A percentile compares a stretch with the other conserved stretches of the same genome.
These are phyloP conservation scores for Ganoderma multipileum DNA, from an alignment of 1,284 basidiomycete species.

Conservation along the genomic window DNA sequence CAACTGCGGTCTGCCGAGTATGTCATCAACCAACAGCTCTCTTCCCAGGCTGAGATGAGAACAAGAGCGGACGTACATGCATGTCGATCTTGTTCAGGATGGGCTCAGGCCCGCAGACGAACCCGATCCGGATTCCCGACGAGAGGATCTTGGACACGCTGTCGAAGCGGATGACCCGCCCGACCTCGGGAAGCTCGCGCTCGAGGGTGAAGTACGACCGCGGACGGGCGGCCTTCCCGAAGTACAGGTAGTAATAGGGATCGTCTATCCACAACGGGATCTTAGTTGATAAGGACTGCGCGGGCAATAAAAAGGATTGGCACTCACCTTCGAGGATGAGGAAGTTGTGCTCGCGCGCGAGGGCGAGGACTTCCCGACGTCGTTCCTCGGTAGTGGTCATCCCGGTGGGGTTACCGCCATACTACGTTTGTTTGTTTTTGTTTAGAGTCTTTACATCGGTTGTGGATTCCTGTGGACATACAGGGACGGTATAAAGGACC, in stretches of 20 bases:
- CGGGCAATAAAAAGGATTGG: no score
- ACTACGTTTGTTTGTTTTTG: conserved; percentile 47
- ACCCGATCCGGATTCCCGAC: conserved; percentile 84
- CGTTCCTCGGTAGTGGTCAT: conserved; percentile 78
- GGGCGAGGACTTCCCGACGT: conserved; percentile 78
- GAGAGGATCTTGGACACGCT: conserved; percentile 90
- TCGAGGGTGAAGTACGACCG: conserved; percentile 87
- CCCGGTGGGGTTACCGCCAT: conserved; percentile 87
- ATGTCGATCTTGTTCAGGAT: conserved; percentile 81
- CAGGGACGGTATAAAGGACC: conserved; percentile 84
- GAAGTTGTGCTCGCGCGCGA: conserved; percentile 81
- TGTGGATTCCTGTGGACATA: conserved; percentile 42
- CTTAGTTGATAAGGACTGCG: not conserved
- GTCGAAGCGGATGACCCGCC: conserved; percentile 86
- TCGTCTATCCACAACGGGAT: conserved; percentile 58
- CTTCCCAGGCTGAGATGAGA: conserved; percentile 3
- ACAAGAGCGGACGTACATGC: conserved; percentile 54
- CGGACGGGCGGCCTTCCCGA: conserved; percentile 64
- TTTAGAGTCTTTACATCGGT: conserved; percentile 51
- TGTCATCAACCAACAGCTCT: no score
- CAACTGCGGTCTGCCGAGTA: conserved; percentile 71
- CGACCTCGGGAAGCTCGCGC: conserved; percentile 60
- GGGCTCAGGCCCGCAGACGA: conserved; percentile 79
- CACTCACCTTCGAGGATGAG: conserved; percentile 82
- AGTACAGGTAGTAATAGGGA: conserved; percentile 82